phyloP scores from a whole-genome alignment of 2,329 filamentous ascomycete genomes.

The Phialemonium atrogriseum region DNA sequence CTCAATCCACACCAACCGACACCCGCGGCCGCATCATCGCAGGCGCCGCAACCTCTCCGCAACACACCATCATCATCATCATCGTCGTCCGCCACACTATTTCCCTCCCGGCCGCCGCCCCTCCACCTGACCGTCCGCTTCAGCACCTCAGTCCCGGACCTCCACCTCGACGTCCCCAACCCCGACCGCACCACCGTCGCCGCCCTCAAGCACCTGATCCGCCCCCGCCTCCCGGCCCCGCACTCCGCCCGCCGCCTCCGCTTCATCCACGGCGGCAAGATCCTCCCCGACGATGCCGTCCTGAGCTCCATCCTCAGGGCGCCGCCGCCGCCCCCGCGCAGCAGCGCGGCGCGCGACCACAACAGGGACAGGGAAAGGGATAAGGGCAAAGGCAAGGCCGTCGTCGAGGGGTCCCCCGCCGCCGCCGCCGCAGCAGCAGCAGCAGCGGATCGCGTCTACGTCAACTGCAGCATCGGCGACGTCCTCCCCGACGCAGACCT shows the following conservation, averaged over 20 bases:
- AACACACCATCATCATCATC: too few species aligned
- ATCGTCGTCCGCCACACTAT: too few species aligned
- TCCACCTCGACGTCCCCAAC: constrained; percentile 65
- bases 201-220: constrained; percentile 75
- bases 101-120: too few species aligned
- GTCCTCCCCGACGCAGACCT: constrained; percentile 62
- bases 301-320: constrained; percentile 61
- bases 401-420: constrained; percentile 40
- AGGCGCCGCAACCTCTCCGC: too few species aligned
- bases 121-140: constrained; percentile 85
- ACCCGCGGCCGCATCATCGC: too few species aligned
- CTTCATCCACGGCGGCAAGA: constrained; percentile 82
- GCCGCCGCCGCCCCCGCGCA: constrained; percentile 44
- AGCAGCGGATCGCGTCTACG: constrained; percentile 79
- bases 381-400: constrained; percentile 62
- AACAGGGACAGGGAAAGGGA: too few species aligned
- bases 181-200: constrained; percentile 65
- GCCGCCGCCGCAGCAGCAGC: constrained; percentile 22
- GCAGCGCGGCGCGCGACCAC: too few species aligned
- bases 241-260: constrained; percentile 51
- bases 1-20: too few species aligned
- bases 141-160: constrained; percentile 74
- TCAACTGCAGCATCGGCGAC: constrained; percentile 88
- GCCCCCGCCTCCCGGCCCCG: constrained; percentile 51
- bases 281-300: constrained; percentile 65